These are phyloP conservation scores for Exobasidium cylindrosporum DNA, from an alignment of 1,284 basidiomycete genomes.

Conservation along the genomic window DNA sequence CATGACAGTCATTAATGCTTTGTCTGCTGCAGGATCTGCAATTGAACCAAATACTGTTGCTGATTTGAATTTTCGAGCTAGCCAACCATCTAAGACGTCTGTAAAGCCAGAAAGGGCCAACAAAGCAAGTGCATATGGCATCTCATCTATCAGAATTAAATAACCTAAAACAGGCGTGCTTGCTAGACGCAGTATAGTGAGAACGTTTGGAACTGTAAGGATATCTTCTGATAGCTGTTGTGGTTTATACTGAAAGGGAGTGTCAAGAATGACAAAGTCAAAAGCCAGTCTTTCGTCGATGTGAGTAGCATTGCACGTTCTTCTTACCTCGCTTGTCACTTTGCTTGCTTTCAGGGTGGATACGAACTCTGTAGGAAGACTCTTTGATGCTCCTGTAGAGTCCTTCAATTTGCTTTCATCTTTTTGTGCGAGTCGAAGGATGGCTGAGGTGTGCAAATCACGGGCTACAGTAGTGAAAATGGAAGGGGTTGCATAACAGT, in stretches of 20 bases:
- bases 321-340: background rate
- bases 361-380: too few species aligned
- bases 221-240: constrained; percentile 70
- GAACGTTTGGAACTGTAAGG: constrained; percentile 86
- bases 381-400: too few species aligned
- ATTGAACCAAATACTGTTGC: constrained; percentile 84
- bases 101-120: constrained; percentile 84
- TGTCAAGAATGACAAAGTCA: background rate
- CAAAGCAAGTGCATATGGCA: constrained; percentile 72
- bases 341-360: background rate
- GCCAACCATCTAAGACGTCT: constrained; percentile 85
- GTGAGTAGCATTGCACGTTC: too few species aligned
- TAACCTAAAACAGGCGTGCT: constrained; percentile 87
- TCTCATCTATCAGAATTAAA: constrained; percentile 82
- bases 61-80: constrained; percentile 74
- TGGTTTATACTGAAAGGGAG: background rate
- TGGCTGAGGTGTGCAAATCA: background rate
- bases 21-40: constrained; percentile 95
- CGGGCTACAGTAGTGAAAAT: too few species aligned
- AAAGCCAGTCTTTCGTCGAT: too few species aligned
- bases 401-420: too few species aligned
- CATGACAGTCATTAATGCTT: constrained; percentile 89
- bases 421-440: background rate
- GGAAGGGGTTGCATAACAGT: too few species aligned
- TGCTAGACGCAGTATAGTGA: constrained; percentile 80